Percentiles rank a stretch among this genome's conserved stretches.
Evolutionary conservation across 495 filamentous ascomycete genomes (phyloP).

Genomic region (Penicillium lagena): DNA sequence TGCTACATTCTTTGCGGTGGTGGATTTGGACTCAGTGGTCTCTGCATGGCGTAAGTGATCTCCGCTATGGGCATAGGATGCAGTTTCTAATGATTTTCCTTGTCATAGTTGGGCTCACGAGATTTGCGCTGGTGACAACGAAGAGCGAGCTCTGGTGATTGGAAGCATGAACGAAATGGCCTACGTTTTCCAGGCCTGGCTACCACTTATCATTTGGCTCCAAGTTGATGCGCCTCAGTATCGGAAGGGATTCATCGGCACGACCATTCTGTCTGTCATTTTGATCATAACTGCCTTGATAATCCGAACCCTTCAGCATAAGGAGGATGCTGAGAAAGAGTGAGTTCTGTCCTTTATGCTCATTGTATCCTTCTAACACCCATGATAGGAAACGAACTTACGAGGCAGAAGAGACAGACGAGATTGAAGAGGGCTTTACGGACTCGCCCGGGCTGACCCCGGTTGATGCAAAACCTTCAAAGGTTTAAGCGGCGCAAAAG

Average conservation of each 20-base stretch:
- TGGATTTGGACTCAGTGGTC: constrained; percentile 32
- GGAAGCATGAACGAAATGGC: constrained; percentile 46
- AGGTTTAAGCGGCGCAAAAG: not conserved
- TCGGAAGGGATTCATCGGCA: constrained; percentile 41
- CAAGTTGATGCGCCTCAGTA: constrained; percentile 45
- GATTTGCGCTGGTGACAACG: constrained; percentile 44
- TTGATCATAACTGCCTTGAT: constrained; percentile 23
- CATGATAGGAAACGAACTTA: not conserved
- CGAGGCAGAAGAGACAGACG: not conserved
- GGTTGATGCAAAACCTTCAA: constrained; percentile 2
- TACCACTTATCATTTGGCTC: constrained; percentile 45
- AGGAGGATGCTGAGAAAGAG: constrained; percentile 25
- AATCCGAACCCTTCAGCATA: constrained; percentile 28
- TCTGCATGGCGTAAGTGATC: constrained; percentile 34
- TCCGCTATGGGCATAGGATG: not conserved
- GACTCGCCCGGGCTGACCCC: constrained; percentile 1
- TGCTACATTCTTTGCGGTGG: constrained; percentile 35
- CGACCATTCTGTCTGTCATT: constrained; percentile 23
- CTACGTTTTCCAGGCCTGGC: constrained; percentile 43
- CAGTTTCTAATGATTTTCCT: not conserved
- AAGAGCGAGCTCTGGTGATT: constrained; percentile 44
- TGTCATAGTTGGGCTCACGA: constrained; percentile 40
- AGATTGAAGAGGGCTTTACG: not conserved
- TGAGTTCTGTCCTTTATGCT: constrained; percentile 7
- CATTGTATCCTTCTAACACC: not conserved